Conservation (phyloP, 2,329 filamentous ascomycete species). For the Chaetothyriales sp. region DNA sequence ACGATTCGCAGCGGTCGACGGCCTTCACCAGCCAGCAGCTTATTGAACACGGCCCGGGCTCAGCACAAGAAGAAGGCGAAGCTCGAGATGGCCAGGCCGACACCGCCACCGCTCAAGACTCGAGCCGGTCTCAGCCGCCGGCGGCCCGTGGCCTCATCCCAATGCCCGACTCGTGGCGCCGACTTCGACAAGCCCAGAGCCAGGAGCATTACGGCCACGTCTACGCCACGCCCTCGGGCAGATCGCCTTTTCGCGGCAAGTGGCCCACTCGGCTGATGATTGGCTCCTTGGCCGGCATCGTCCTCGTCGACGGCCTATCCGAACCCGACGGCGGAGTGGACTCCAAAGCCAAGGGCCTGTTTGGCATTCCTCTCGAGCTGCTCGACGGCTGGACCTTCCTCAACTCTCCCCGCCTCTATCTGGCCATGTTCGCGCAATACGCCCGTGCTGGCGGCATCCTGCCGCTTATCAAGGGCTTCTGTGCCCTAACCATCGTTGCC, state of each 20-base stretch:
- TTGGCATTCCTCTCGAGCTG: constrained; percentile 49
- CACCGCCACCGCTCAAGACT: constrained; percentile 9
- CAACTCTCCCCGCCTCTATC: constrained; percentile 16
- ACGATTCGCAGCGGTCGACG: constrained; percentile 13
- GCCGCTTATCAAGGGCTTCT: constrained; percentile 19
- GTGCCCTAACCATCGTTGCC: constrained; percentile 24
- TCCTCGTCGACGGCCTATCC: constrained; percentile 72
- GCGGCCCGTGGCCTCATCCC: constrained; percentile 34
- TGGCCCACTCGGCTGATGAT: constrained; percentile 70
- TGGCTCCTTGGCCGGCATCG: constrained; percentile 77
- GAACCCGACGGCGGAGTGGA: constrained; percentile 54
- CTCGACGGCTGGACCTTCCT: constrained; percentile 34
- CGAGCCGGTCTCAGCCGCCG: constrained; percentile 18
- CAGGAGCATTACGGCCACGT: constrained; percentile 18
- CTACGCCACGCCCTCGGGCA: constrained; percentile 27
- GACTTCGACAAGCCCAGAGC: constrained; percentile 25
- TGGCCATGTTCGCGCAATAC: constrained; percentile 15
- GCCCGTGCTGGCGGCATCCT: constrained; percentile 16
- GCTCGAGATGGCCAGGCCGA: constrained; percentile 36
- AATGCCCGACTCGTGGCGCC: constrained; percentile 31
- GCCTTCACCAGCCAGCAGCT: constrained; percentile 18
- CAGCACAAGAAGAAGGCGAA: not conserved
- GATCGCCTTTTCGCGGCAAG: constrained; percentile 35
- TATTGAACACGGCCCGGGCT: constrained; percentile 11
- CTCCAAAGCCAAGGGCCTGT: constrained; percentile 51